These are phyloP conservation scores for Musa acuminata DNA, from an alignment of 176 grass and related monocot species.

Conservation along the genomic window DNA sequence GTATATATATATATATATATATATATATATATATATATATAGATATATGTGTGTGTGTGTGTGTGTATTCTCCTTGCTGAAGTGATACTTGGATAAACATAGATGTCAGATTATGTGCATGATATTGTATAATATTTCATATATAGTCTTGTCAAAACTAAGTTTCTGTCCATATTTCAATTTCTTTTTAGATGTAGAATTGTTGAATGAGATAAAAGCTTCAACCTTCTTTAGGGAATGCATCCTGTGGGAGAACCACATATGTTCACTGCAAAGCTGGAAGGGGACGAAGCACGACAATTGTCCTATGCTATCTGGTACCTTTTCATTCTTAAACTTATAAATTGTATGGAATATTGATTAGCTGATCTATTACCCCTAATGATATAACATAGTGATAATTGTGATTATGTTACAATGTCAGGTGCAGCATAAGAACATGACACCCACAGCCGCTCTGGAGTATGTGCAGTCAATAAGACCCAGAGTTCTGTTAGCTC, in stretches of 20 bases:
- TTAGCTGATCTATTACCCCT: neutral
- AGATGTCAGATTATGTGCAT: neutral
- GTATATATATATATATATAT: too few species aligned
- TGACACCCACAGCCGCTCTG: conserved; percentile 74
- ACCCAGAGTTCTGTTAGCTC: conserved; percentile 72
- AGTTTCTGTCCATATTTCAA: neutral
- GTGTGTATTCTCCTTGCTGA: too few species aligned
- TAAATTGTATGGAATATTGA: neutral
- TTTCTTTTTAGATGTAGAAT: neutral
- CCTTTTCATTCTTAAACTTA: neutral
- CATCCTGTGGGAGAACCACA: conserved; percentile 44
- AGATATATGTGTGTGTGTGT: too few species aligned
- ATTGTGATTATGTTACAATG: neutral
- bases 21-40: too few species aligned
- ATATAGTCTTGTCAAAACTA: too few species aligned
- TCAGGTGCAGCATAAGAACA: conserved; percentile 68
- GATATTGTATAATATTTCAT: neutral
- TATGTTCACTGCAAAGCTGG: conserved; percentile 99
- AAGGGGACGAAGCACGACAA: conserved; percentile 87
- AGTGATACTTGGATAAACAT: neutral
- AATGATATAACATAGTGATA: neutral
- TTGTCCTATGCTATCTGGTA: conserved; percentile 99
- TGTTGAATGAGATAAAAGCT: neutral
- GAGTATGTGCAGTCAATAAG: conserved; percentile 67
- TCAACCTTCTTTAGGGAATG: conserved; percentile 39